A percentile compares a stretch with the other conserved stretches of the same genome.
Conservation (phyloP, 768 basidiomycete genomes). For the Tulasnella sp. region DNA sequence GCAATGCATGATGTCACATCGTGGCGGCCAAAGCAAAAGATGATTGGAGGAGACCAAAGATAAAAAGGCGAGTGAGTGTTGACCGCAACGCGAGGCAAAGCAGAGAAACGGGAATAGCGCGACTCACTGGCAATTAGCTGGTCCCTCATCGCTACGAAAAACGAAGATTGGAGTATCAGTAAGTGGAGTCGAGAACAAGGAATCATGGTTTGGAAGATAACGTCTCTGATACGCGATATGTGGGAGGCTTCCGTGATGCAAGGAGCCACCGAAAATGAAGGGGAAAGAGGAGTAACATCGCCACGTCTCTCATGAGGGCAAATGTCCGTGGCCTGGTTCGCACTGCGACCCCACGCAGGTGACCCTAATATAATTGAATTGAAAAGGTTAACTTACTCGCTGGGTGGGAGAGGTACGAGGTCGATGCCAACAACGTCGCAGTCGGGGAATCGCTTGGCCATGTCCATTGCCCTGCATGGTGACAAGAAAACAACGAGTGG, state of each 20-base stretch:
- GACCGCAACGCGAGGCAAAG: too few species aligned
- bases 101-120: too few species aligned
- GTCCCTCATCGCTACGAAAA: too few species aligned
- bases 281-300: background rate
- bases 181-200: too few species aligned
- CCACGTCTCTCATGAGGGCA: background rate
- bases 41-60: too few species aligned
- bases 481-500: background rate
- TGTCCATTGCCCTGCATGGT: slow-evolving; percentile 2
- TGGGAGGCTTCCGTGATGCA: background rate
- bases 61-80: too few species aligned
- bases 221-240: background rate
- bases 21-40: too few species aligned
- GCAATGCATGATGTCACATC: too few species aligned
- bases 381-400: slow-evolving; percentile 4
- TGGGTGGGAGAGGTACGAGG: slow-evolving; percentile 1
- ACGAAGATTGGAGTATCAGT: too few species aligned
- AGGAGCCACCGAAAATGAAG: background rate
- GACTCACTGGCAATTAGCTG: too few species aligned
- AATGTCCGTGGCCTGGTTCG: background rate
- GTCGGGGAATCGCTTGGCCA: slow-evolving; percentile 2
- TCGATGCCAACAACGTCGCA: slow-evolving; percentile 12
- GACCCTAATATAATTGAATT: too few species aligned
- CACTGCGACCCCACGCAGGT: background rate
- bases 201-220: background rate